Percentiles rank a stretch among this genome's conserved stretches.
phyloP scores from a whole-genome alignment of 352 stramenopile species.

The Globisporangium heterothallicum region DNA sequence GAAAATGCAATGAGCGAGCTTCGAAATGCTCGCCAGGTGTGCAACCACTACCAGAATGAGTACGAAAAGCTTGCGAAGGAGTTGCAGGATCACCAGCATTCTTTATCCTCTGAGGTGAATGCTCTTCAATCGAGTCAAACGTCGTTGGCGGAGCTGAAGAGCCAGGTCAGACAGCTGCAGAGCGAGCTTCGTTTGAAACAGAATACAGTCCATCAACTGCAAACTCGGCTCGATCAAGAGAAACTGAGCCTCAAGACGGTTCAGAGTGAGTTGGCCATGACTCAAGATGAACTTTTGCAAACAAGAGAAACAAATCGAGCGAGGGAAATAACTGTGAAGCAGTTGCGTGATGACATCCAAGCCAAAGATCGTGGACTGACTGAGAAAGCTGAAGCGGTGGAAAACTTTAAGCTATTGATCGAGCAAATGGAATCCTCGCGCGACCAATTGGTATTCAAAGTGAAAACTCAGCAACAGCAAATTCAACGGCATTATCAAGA shows the following conservation, averaged over 20 bases:
- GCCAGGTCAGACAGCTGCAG: constrained; percentile 56
- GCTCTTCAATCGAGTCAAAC: constrained; percentile 52
- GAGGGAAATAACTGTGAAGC: constrained; percentile 47
- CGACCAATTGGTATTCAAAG: constrained; percentile 71
- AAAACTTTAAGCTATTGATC: constrained; percentile 70
- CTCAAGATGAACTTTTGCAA: constrained; percentile 58
- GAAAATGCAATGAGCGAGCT: constrained; percentile 48
- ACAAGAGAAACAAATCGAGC: constrained; percentile 43
- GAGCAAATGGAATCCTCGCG: constrained; percentile 82
- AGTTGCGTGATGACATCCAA: constrained; percentile 53
- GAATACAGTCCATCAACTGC: constrained; percentile 41
- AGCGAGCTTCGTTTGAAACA: constrained; percentile 56
- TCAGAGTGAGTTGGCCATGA: constrained; percentile 48
- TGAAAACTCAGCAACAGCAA: constrained; percentile 70
- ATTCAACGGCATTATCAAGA: constrained; percentile 50
- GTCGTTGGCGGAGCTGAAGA: constrained; percentile 49
- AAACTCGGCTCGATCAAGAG: constrained; percentile 65
- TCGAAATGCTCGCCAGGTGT: constrained; percentile 49
- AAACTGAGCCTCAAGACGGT: constrained; percentile 46
- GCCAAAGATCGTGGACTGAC: constrained; percentile 50
- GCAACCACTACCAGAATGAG: constrained; percentile 66
- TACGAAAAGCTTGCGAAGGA: constrained; percentile 72
- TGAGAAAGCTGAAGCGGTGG: constrained; percentile 55
- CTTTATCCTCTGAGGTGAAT: constrained; percentile 35
- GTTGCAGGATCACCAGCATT: constrained; percentile 50